Conservation (phyloP, 176 grass and related monocot species). For the Saccharum spontaneum region DNA sequence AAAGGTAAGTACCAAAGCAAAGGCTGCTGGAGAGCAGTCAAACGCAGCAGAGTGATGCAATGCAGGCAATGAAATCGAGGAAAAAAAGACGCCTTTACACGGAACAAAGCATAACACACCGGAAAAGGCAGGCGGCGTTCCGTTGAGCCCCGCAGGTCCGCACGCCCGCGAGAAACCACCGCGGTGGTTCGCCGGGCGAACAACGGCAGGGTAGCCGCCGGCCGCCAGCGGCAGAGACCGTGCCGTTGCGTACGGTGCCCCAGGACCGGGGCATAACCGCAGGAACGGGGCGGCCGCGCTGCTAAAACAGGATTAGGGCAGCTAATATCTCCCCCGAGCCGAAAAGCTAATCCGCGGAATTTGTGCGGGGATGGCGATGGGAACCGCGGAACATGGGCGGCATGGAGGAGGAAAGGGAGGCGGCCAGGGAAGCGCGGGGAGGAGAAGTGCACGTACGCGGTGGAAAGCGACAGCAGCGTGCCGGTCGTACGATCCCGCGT, state of each 20-base stretch:
- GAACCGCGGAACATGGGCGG: not conserved
- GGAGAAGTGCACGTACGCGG: slow-evolving; percentile 19
- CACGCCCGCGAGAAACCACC: not conserved
- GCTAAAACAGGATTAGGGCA: not conserved
- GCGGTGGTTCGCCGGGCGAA: not conserved
- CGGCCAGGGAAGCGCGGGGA: not conserved
- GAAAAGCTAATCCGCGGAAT: not conserved
- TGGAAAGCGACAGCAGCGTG: slow-evolving; percentile 51
- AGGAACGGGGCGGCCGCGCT: not conserved
- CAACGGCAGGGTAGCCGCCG: not conserved
- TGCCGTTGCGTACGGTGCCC: not conserved
- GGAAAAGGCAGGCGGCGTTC: not conserved
- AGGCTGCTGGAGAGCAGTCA: not conserved
- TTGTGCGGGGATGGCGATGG: slow-evolving; percentile 16
- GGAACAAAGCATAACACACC: too few species aligned
- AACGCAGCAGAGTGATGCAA: not conserved
- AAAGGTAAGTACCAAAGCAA: not conserved
- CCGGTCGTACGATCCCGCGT: slow-evolving; percentile 48
- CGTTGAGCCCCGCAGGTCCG: not conserved
- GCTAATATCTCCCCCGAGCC: not conserved
- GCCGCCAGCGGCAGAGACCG: not conserved
- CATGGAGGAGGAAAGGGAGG: not conserved
- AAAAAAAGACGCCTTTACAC: not conserved
- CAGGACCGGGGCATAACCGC: not conserved
- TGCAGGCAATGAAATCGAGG: not conserved